These are phyloP conservation scores for Backusella luteola DNA, from an alignment of 192 early-diverging fungal genomes.

Conservation along the genomic window DNA sequence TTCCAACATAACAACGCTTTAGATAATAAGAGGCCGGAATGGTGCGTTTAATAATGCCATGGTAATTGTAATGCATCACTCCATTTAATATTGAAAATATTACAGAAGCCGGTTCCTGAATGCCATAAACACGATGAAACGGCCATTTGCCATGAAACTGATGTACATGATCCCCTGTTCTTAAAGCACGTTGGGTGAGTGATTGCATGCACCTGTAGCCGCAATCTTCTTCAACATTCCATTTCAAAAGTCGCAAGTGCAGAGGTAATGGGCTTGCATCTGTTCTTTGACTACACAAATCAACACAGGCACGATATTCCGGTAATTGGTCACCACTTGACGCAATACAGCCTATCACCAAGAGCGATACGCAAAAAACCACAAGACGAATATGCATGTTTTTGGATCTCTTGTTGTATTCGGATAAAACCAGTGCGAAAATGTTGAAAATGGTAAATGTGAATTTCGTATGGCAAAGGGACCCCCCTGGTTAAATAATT, in stretches of 20 bases:
- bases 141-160: constrained; percentile 99
- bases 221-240: constrained; percentile 83
- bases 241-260: constrained; percentile 58
- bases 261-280: not conserved
- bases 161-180: constrained; percentile 45
- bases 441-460: not conserved
- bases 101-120: constrained; percentile 95
- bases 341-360: not conserved
- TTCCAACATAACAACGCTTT: constrained; percentile 56
- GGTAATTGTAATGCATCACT: constrained; percentile 67
- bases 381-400: not conserved
- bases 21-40: constrained; percentile 56
- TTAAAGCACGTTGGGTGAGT: constrained; percentile 55
- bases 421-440: too few relatives aligned
- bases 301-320: constrained; percentile 9
- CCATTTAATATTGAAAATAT: constrained; percentile 91
- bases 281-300: not conserved
- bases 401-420: not conserved
- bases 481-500: not conserved
- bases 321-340: constrained; percentile 7
- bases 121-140: constrained; percentile 78
- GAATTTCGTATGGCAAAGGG: not conserved
- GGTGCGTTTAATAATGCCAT: constrained; percentile 36
- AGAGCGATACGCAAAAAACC: not conserved
- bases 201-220: constrained; percentile 84